A percentile compares a stretch with the other conserved stretches of the same genome.
Evolutionary conservation across 2,329 filamentous ascomycete genomes (phyloP).

Genomic region (Aspergillus glaucus): DNA sequence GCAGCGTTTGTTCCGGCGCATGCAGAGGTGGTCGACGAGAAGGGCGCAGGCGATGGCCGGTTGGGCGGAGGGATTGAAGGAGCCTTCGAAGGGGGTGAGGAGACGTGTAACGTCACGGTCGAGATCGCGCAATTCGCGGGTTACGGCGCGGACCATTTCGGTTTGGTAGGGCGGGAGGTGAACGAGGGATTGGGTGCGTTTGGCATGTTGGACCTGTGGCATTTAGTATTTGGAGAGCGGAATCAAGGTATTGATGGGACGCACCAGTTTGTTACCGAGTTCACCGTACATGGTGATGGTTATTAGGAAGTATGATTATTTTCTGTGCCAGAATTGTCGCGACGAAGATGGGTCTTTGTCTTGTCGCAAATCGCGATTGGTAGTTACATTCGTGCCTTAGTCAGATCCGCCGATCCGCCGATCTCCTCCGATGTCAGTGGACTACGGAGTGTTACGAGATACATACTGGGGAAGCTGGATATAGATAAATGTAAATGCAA

Average conservation of each 20-base stretch:
- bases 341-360: too few species aligned
- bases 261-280: constrained; percentile 75
- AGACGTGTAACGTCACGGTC: constrained; percentile 77
- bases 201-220: constrained; percentile 81
- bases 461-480: too few species aligned
- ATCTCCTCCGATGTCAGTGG: not conserved
- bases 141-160: constrained; percentile 79
- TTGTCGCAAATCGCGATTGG: not conserved
- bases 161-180: constrained; percentile 88
- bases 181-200: constrained; percentile 79
- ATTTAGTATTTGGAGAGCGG: not conserved
- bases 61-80: constrained; percentile 77
- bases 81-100: constrained; percentile 73
- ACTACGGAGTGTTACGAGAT: not conserved
- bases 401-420: not conserved
- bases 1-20: constrained; percentile 94
- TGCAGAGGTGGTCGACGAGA: constrained; percentile 87
- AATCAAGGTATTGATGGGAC: constrained; percentile 9
- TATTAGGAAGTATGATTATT: not conserved
- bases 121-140: constrained; percentile 86
- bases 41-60: constrained; percentile 81
- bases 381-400: not conserved
- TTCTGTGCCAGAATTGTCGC: not conserved
- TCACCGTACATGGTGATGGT: constrained; percentile 65
- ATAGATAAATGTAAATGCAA: not conserved